phyloP scores from a whole-genome alignment of 768 basidiomycete genomes.

The Tylopilus balloui region DNA sequence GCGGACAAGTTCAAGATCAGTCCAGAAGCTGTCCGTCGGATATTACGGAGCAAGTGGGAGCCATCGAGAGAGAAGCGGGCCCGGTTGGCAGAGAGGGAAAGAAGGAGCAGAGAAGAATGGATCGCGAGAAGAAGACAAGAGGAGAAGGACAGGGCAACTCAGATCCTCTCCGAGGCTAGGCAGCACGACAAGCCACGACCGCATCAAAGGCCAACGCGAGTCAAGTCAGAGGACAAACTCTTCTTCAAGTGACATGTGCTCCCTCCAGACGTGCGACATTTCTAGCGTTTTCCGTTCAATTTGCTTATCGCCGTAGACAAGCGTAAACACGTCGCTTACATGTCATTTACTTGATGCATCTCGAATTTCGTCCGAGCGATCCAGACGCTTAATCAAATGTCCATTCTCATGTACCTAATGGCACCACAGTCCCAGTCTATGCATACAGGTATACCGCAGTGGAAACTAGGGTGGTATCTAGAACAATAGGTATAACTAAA shows the following conservation, averaged over 20 bases:
- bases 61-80: conserved; percentile 52
- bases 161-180: conserved; percentile 27
- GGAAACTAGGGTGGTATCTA: conserved; percentile 12
- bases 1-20: conserved; percentile 75
- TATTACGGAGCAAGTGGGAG: conserved; percentile 72
- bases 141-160: conserved; percentile 38
- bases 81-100: conserved; percentile 48
- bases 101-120: conserved; percentile 39
- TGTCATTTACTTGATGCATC: conserved; percentile 3
- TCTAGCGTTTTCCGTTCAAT: neutral
- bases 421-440: conserved; percentile 2
- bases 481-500: conserved; percentile 8
- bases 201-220: conserved; percentile 18
- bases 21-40: conserved; percentile 75
- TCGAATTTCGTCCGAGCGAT: neutral
- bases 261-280: conserved; percentile 11
- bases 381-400: conserved; percentile 6
- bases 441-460: neutral
- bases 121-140: conserved; percentile 37
- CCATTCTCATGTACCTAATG: conserved; percentile 11
- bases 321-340: conserved; percentile 7
- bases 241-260: conserved; percentile 36
- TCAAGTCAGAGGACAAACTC: conserved; percentile 34
- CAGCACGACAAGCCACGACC: conserved; percentile 12
- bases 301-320: conserved; percentile 1